These are phyloP conservation scores for Pythium graminicola DNA, from an alignment of 352 stramenopile species.

Conservation along the genomic window DNA sequence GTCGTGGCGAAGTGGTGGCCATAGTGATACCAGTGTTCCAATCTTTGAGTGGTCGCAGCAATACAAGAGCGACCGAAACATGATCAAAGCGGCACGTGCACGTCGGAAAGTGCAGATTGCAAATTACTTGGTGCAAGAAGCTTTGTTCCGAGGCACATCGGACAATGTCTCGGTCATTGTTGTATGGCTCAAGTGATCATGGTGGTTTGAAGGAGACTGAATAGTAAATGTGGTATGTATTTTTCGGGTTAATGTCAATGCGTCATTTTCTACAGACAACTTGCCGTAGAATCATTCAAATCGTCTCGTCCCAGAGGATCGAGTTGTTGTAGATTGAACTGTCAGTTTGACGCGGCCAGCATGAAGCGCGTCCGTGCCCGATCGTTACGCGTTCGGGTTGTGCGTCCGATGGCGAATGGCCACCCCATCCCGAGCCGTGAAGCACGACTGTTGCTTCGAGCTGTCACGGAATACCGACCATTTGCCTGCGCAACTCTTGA, in stretches of 20 bases:
- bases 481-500: neutral
- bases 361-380: neutral
- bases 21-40: conserved; percentile 76
- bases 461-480: neutral
- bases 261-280: too few relatives aligned
- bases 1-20: conserved; percentile 69
- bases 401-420: conserved; percentile 6
- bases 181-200: conserved; percentile 78
- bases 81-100: conserved; percentile 86
- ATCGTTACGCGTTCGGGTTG: conserved; percentile 8
- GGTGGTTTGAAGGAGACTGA: too few relatives aligned
- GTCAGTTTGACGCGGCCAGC: too few relatives aligned
- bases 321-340: too few relatives aligned
- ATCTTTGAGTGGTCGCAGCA: conserved; percentile 90
- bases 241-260: too few relatives aligned
- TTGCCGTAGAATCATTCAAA: neutral
- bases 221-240: neutral
- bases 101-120: conserved; percentile 88
- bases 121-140: conserved; percentile 89
- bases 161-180: conserved; percentile 92
- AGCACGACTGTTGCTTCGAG: neutral
- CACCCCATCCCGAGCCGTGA: neutral
- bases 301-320: neutral
- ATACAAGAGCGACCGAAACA: conserved; percentile 83
- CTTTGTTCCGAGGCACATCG: conserved; percentile 81